phyloP scores from a whole-genome alignment of 176 grass and related monocot species.

The Carex parvula region DNA sequence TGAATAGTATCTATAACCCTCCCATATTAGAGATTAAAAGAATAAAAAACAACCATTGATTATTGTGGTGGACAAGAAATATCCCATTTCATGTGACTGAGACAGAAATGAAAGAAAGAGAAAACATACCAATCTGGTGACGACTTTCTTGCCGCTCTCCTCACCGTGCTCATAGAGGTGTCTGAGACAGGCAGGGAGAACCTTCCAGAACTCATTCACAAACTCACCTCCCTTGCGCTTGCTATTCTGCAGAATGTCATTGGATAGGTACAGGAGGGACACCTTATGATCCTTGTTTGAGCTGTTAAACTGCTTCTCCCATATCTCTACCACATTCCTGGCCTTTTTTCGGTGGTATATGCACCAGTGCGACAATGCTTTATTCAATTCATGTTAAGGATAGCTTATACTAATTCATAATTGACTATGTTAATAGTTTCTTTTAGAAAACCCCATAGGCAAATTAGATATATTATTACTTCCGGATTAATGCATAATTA shows the following conservation, averaged over 20 bases:
- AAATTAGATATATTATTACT: slow-evolving; percentile 1
- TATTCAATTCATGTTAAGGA: slow-evolving; percentile 54
- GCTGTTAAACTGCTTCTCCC: slow-evolving; percentile 78
- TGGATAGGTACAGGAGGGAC: slow-evolving; percentile 80
- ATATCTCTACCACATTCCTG: slow-evolving; percentile 80
- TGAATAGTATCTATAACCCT: not conserved
- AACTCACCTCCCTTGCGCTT: slow-evolving; percentile 90
- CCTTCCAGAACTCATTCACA: slow-evolving; percentile 98
- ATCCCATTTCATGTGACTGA: not conserved
- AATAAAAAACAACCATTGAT: not conserved
- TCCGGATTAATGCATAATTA: not conserved
- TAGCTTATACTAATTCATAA: not conserved
- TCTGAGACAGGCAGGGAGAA: slow-evolving; percentile 77
- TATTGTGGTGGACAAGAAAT: not conserved
- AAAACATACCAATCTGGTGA: slow-evolving; percentile 77
- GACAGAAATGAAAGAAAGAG: not conserved
- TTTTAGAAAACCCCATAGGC: not conserved
- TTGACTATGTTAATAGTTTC: not conserved
- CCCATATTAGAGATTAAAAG: not conserved
- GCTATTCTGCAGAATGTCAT: slow-evolving; percentile 98
- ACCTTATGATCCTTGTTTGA: slow-evolving; percentile 71
- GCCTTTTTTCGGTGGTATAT: slow-evolving; percentile 93
- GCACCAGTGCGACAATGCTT: slow-evolving; percentile 93
- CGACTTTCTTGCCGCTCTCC: slow-evolving; percentile 76
- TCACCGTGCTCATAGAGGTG: slow-evolving; percentile 65